phyloP scores from a whole-genome alignment of 2,329 filamentous ascomycete species.

The Penicillium brasilianum region DNA sequence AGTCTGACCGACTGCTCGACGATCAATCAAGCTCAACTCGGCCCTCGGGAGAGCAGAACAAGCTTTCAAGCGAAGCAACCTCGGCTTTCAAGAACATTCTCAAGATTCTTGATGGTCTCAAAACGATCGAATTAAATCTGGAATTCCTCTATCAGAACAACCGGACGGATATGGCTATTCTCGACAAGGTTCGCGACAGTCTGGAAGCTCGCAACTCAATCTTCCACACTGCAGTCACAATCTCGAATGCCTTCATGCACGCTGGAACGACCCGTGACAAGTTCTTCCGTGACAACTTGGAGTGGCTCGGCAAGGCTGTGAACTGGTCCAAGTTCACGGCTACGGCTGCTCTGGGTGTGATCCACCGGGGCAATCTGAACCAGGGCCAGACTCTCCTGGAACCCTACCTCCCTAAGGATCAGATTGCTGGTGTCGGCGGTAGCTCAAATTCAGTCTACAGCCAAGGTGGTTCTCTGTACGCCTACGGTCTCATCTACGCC shows the following conservation, averaged over 20 bases:
- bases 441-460: conserved; percentile 88
- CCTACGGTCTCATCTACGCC: conserved; percentile 93
- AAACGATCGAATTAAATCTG: conserved; percentile 91
- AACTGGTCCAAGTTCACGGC: conserved; percentile 99
- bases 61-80: conserved; percentile 55
- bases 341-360: conserved; percentile 92
- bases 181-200: conserved; percentile 96
- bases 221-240: conserved; percentile 95
- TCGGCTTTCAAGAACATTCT: conserved; percentile 63
- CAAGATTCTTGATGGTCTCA: conserved; percentile 79
- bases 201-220: conserved; percentile 96
- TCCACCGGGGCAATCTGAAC: conserved; percentile 91
- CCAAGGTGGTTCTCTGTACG: conserved; percentile 93
- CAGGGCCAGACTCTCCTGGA: conserved; percentile 93
- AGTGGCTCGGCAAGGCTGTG: conserved; percentile 97
- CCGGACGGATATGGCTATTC: conserved; percentile 84
- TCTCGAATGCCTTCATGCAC: conserved; percentile 99
- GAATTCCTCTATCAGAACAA: conserved; percentile 98
- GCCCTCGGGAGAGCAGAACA: conserved; percentile 48
- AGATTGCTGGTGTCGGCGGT: conserved; percentile 66
- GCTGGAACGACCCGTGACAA: conserved; percentile 97
- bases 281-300: conserved; percentile 96
- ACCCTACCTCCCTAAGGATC: conserved; percentile 83
- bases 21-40: conserved; percentile 51
- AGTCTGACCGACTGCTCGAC: conserved; percentile 64